phyloP scores from a whole-genome alignment of 208 protist species.

The Endotrypanum monterogeii region DNA sequence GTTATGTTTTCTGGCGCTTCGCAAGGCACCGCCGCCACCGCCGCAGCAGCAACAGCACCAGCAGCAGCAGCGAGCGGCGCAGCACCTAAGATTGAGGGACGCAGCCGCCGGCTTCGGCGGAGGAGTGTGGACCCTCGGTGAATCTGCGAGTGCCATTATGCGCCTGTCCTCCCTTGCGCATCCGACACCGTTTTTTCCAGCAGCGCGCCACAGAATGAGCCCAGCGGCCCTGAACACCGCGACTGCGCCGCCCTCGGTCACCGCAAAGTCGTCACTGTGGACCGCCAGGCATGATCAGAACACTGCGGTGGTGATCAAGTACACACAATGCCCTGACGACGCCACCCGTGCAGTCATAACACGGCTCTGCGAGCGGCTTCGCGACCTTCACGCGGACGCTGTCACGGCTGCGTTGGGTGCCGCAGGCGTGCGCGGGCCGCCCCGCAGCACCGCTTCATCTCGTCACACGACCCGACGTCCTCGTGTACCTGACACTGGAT shows the following conservation, averaged over 20 bases:
- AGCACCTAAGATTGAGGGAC: slow-evolving; percentile 1
- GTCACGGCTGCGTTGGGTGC: slow-evolving; percentile 3
- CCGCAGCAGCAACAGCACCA: too few relatives aligned
- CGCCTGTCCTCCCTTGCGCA: neutral
- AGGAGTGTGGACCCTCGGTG: neutral
- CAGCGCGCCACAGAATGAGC: neutral
- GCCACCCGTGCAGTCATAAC: slow-evolving; percentile 53
- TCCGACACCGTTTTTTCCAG: neutral
- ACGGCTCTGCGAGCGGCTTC: slow-evolving; percentile 59
- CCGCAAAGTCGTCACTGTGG: slow-evolving; percentile 27
- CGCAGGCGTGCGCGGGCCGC: neutral
- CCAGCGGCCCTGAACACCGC: neutral
- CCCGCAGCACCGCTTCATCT: neutral
- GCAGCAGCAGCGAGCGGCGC: neutral
- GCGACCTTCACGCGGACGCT: slow-evolving; percentile 38
- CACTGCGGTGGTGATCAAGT: slow-evolving; percentile 40
- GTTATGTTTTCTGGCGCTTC: slow-evolving; percentile 42
- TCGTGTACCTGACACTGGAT: neutral
- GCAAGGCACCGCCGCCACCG: slow-evolving; percentile 13
- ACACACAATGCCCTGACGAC: slow-evolving; percentile 55
- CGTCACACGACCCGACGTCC: neutral
- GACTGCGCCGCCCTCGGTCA: neutral
- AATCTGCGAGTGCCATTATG: neutral
- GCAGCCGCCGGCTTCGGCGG: neutral
- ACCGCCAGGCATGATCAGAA: slow-evolving; percentile 23